A percentile compares a stretch with the other conserved stretches of the same genome.
Conservation (phyloP, 495 filamentous ascomycete species). For the Thermochaetoides thermophila region DNA sequence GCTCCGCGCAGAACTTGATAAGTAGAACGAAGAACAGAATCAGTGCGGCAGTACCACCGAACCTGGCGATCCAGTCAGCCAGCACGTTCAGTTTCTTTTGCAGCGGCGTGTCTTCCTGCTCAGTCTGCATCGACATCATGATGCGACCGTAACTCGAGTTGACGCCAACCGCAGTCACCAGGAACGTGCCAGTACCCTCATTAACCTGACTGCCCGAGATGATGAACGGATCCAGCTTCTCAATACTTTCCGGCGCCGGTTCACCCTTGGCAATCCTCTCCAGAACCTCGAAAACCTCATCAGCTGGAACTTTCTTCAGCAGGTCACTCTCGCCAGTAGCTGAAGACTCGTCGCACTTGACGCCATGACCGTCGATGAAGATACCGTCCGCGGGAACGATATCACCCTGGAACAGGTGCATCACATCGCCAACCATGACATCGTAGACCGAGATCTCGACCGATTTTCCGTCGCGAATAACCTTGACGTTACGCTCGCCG, state of each 20-base stretch:
- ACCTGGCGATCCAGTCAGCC: constrained; percentile 83
- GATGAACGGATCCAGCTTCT: constrained; percentile 87
- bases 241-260: constrained; percentile 38
- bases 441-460: constrained; percentile 57
- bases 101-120: constrained; percentile 78
- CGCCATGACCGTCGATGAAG: constrained; percentile 51
- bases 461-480: constrained; percentile 60
- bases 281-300: constrained; percentile 67
- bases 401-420: constrained; percentile 60
- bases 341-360: constrained; percentile 72
- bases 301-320: constrained; percentile 52
- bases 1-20: constrained; percentile 67
- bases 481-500: constrained; percentile 67
- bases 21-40: constrained; percentile 77
- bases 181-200: constrained; percentile 76
- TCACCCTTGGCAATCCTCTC: constrained; percentile 34
- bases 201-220: constrained; percentile 84
- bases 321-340: constrained; percentile 77
- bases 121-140: constrained; percentile 83
- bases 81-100: constrained; percentile 82
- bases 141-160: constrained; percentile 82
- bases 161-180: constrained; percentile 75
- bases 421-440: constrained; percentile 57
- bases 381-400: constrained; percentile 65
- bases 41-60: constrained; percentile 70